Percentiles rank a stretch among this genome's conserved stretches.
Conservation (phyloP, 2,329 filamentous ascomycete species). For the Paecilomyces formosus region DNA sequence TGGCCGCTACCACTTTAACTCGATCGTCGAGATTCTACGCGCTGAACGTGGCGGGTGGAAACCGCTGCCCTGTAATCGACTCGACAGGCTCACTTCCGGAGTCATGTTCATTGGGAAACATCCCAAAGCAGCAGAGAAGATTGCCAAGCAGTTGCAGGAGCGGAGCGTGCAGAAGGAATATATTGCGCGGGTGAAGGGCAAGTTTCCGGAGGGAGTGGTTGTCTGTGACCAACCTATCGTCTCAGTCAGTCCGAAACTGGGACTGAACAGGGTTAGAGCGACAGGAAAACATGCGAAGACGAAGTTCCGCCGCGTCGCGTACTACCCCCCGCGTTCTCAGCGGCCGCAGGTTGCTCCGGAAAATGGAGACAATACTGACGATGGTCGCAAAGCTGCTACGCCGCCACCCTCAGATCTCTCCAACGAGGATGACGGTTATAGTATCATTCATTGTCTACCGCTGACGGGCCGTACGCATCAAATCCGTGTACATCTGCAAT, state of each 20-base stretch:
- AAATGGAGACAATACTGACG: slow-evolving; percentile 13
- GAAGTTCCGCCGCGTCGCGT: slow-evolving; percentile 86
- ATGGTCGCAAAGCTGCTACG: slow-evolving; percentile 21
- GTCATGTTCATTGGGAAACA: slow-evolving; percentile 98
- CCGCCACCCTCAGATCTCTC: slow-evolving; percentile 21
- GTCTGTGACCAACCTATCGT: slow-evolving; percentile 92
- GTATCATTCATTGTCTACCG: slow-evolving; percentile 87
- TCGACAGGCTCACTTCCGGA: slow-evolving; percentile 87
- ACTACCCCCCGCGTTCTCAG: slow-evolving; percentile 59
- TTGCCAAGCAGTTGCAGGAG: slow-evolving; percentile 68
- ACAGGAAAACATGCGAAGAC: slow-evolving; percentile 86
- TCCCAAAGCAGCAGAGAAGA: slow-evolving; percentile 65
- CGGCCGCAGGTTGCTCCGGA: slow-evolving; percentile 15
- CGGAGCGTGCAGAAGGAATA: slow-evolving; percentile 93
- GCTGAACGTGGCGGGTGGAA: slow-evolving; percentile 59
- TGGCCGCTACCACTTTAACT: slow-evolving; percentile 93
- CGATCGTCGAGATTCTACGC: slow-evolving; percentile 86
- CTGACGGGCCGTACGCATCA: slow-evolving; percentile 94
- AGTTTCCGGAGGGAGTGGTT: slow-evolving; percentile 85
- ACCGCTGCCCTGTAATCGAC: slow-evolving; percentile 75
- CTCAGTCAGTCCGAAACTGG: slow-evolving; percentile 88
- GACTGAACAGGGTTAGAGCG: slow-evolving; percentile 86
- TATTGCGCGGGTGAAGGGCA: slow-evolving; percentile 79
- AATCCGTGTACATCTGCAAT: slow-evolving; percentile 88
- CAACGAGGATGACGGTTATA: slow-evolving; percentile 64